phyloP scores from a whole-genome alignment of 768 basidiomycete genomes.

The Leccinum boreale region DNA sequence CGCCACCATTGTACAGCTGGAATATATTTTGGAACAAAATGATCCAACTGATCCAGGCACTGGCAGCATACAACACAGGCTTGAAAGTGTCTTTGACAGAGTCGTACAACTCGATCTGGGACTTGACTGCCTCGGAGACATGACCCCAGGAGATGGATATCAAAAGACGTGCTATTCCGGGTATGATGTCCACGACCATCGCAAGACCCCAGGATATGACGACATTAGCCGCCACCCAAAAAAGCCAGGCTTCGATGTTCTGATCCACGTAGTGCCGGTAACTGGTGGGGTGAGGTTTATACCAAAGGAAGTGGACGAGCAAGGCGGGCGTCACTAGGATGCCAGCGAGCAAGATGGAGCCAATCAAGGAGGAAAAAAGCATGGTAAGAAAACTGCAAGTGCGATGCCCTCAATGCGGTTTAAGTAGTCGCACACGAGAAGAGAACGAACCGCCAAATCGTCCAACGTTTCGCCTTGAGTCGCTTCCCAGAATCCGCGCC shows the following conservation, averaged over 20 bases:
- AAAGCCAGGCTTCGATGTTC: conserved; percentile 74
- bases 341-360: conserved; percentile 63
- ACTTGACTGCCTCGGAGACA: conserved; percentile 66
- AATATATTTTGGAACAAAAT: conserved; percentile 72
- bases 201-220: conserved; percentile 79
- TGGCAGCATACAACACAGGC: conserved; percentile 69
- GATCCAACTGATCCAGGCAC: conserved; percentile 69
- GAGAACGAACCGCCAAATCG: conserved; percentile 48
- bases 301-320: conserved; percentile 69
- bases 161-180: conserved; percentile 47
- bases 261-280: conserved; percentile 58
- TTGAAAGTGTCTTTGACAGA: conserved; percentile 68
- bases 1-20: conserved; percentile 44
- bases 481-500: conserved; percentile 62
- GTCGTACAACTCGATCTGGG: conserved; percentile 64
- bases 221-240: conserved; percentile 78
- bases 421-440: neutral
- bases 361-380: conserved; percentile 70
- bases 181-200: conserved; percentile 65
- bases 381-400: conserved; percentile 51
- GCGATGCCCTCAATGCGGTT: neutral
- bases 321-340: conserved; percentile 61
- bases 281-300: conserved; percentile 52
- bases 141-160: conserved; percentile 71
- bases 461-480: conserved; percentile 45